phyloP scores from a whole-genome alignment of 2,329 filamentous ascomycete genomes.

The Exophiala sp. region DNA sequence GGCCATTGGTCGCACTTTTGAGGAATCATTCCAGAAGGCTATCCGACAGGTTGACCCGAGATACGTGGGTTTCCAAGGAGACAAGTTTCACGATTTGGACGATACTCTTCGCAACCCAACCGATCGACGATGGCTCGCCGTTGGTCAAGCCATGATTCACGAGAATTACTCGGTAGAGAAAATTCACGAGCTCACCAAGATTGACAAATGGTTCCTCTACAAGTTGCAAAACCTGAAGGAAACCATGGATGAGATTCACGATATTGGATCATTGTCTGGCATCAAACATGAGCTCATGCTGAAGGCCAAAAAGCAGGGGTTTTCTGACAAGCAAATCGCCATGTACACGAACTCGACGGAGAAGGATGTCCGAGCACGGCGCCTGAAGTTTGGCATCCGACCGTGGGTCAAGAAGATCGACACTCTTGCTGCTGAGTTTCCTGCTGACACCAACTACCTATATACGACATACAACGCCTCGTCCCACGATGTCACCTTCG shows the following conservation, averaged over 20 bases:
- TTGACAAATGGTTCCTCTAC: constrained; percentile 99
- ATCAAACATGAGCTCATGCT: constrained; percentile 83
- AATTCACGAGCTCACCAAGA: constrained; percentile 91
- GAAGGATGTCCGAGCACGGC: constrained; percentile 77
- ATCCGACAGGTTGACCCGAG: constrained; percentile 93
- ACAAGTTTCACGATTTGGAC: constrained; percentile 89
- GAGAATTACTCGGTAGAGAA: constrained; percentile 90
- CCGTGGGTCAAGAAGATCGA: constrained; percentile 99
- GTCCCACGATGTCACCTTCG: constrained; percentile 86
- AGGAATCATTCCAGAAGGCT: constrained; percentile 98
- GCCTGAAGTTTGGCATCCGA: constrained; percentile 79
- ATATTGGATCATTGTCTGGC: constrained; percentile 72
- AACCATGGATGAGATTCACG: constrained; percentile 77
- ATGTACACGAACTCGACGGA: constrained; percentile 77
- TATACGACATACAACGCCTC: constrained; percentile 98
- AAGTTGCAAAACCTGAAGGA: constrained; percentile 97
- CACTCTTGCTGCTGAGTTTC: constrained; percentile 93
- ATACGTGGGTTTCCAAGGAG: constrained; percentile 89
- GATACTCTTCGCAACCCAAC: constrained; percentile 85
- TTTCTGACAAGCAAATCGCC: constrained; percentile 94
- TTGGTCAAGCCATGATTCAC: constrained; percentile 96
- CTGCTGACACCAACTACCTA: constrained; percentile 88
- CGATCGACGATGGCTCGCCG: constrained; percentile 92
- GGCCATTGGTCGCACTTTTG: constrained; percentile 97
- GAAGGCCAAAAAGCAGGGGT: constrained; percentile 94